Conservation (phyloP, 768 basidiomycete genomes). For the Amanita muscaria region DNA sequence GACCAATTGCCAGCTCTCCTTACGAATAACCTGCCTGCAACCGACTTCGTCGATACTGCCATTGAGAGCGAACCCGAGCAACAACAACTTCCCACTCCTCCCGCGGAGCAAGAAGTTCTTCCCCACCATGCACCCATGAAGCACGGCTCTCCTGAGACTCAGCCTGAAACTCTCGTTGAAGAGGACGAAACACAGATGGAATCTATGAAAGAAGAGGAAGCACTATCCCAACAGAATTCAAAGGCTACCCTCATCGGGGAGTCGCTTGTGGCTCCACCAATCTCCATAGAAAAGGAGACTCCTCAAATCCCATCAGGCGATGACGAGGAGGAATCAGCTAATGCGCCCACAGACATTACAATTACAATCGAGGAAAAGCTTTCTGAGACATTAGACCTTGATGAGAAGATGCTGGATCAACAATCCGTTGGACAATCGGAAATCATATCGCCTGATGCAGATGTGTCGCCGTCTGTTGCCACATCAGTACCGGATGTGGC, state of each 20-base stretch:
- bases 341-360: no score
- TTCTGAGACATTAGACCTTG: no score
- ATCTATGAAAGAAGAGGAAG: background rate
- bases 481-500: no score
- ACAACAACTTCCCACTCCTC: constrained; percentile 18
- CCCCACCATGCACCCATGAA: background rate
- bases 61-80: constrained; percentile 8
- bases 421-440: no score
- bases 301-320: background rate
- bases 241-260: background rate
- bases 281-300: background rate
- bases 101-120: constrained; percentile 13
- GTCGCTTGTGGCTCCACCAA: background rate
- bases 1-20: no score
- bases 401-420: no score
- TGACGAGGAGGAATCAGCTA: background rate
- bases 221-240: background rate
- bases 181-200: background rate
- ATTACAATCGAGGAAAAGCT: no score
- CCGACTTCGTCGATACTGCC: background rate
- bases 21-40: background rate
- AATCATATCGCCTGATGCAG: no score
- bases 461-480: no score
- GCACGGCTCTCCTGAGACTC: background rate
- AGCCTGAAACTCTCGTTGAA: background rate